phyloP scores from a whole-genome alignment of 257 asterid genomes.

The Solanum commersonii region DNA sequence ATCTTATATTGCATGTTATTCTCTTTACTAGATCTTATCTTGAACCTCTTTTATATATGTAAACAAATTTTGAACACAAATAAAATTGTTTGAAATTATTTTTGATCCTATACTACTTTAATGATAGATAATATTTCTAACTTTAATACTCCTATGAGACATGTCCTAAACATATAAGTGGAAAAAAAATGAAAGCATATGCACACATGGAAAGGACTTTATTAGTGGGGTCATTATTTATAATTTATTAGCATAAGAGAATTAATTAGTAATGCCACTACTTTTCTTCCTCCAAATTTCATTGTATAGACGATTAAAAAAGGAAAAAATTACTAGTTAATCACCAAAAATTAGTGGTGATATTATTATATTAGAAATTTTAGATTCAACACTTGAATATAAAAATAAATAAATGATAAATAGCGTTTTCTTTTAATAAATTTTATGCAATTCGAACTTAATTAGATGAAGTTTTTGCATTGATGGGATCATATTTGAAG shows the following conservation, averaged over 20 bases:
- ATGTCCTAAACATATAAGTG: background rate
- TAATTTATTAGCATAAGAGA: background rate
- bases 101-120: too few relatives aligned
- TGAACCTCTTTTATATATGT: too few relatives aligned
- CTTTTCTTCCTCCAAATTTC: background rate
- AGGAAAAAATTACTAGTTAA: background rate
- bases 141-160: background rate
- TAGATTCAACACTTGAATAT: background rate
- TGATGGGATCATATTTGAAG: background rate
- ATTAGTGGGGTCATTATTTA: background rate
- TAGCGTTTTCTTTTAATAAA: too few relatives aligned
- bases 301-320: background rate
- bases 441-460: background rate
- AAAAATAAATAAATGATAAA: too few relatives aligned
- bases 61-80: too few relatives aligned
- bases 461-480: background rate
- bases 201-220: background rate
- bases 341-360: background rate
- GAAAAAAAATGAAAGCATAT: background rate
- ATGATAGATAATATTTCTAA: too few relatives aligned
- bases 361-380: too few relatives aligned
- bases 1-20: background rate
- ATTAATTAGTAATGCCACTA: background rate
- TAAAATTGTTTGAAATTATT: too few relatives aligned
- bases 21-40: too few relatives aligned